Evolutionary conservation across 116 monocot genomes (phyloP), one percentile per base, ranked within the genome.

Genomic region (Trichopus zeylanicus): DNA sequence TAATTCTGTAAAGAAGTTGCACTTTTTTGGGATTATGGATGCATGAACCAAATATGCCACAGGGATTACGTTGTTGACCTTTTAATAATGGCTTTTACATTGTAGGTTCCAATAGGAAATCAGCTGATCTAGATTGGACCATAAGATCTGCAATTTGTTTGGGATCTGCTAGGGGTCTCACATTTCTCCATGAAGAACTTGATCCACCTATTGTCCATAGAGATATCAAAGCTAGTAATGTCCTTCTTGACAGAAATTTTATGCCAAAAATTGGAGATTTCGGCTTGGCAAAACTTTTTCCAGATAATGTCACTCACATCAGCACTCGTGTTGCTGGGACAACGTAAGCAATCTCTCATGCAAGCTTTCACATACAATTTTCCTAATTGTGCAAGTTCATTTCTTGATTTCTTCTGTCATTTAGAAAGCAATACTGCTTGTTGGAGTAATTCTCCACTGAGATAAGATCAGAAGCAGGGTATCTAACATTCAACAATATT

Each of bases 221-320:
- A 69, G 88, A 88, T 33, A 88, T 88, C 67, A 88, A 88, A 67
- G 83, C 88, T 54, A 88, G 87, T 46, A 87, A 87, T 56, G 70
- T 87, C 51, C 78, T 82, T 25, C 80, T 88, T 29, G 82, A 76
- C 70, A 38, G 29, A 32, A 67, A 64, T 30, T 87, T 72, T 56
- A 26, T 54, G 21, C 88, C 88, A 22, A 88, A 88, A 77, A 88
- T 88, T 63, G 79, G 83, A 22, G 88, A 88, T 57, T 88, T 83
- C 52, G 88, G 88, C 31, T 46, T 83, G 53, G 88, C 88, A 2
- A 88, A 87, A 61, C 68, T 83, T 22, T 82, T 87, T 56, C 87
- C 82, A 15, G 82, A 82, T 59, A 74, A 87, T 67, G 32, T 82
- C 19, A 87, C 83, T 42, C 87, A 80, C 52, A 79, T 87, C 27